phyloP scores from a whole-genome alignment of 129 eudicot species.

The Solidago caesia region DNA sequence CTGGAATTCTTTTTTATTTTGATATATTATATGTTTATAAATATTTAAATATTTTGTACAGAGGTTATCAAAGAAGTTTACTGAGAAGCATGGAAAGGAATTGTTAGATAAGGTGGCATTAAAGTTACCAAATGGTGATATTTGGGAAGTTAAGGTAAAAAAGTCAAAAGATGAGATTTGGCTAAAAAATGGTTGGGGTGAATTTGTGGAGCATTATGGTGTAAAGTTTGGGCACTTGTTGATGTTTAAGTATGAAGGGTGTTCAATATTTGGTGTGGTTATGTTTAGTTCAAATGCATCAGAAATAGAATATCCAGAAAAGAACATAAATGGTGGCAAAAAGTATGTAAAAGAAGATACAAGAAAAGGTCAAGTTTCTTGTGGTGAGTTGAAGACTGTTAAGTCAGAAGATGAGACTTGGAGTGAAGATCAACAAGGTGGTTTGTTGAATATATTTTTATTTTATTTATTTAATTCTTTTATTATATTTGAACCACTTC shows the following conservation, averaged over 20 bases:
- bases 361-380: background rate
- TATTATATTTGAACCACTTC: background rate
- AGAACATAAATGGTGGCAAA: background rate
- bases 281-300: slow-evolving; percentile 23
- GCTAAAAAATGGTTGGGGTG: slow-evolving; percentile 29
- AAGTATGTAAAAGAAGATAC: background rate
- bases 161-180: slow-evolving; percentile 26
- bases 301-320: slow-evolving; percentile 24
- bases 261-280: slow-evolving; percentile 28
- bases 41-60: background rate
- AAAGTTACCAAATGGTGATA: slow-evolving; percentile 26
- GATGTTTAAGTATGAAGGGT: slow-evolving; percentile 31
- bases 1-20: background rate
- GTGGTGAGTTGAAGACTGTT: background rate
- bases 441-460: slow-evolving; percentile 8
- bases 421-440: slow-evolving; percentile 17
- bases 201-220: slow-evolving; percentile 24
- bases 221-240: slow-evolving; percentile 17
- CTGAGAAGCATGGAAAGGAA: slow-evolving; percentile 27
- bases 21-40: background rate
- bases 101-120: slow-evolving; percentile 21
- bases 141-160: slow-evolving; percentile 24
- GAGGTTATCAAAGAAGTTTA: slow-evolving; percentile 37
- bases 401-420: slow-evolving; percentile 13
- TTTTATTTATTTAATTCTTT: background rate